These are phyloP conservation scores for Bromus sterilis DNA, from an alignment of 176 grass and related monocot species.

Conservation along the genomic window DNA sequence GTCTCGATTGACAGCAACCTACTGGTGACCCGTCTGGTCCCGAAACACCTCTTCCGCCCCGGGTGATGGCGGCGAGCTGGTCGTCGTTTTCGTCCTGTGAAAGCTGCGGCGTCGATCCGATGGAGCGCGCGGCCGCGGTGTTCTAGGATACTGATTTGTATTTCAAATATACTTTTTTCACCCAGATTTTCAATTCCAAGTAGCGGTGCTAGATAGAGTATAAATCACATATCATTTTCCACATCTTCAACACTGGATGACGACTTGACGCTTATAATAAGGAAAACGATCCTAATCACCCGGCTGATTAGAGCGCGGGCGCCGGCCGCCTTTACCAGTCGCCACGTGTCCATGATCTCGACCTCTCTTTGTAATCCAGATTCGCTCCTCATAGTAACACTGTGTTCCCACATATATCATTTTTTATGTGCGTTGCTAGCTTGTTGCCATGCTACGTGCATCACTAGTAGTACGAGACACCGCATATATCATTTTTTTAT, in stretches of 20 bases:
- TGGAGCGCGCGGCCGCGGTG: neutral
- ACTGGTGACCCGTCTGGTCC: neutral
- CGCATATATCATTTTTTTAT: too few species aligned
- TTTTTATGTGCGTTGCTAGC: too few species aligned
- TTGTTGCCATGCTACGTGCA: too few species aligned
- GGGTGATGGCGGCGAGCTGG: neutral
- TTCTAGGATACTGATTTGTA: neutral
- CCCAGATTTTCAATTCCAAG: neutral
- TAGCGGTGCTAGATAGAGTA: neutral
- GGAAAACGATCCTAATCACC: too few species aligned
- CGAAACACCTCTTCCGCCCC: neutral
- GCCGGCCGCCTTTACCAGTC: too few species aligned
- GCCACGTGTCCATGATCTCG: too few species aligned
- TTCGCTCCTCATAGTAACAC: too few species aligned
- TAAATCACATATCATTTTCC: neutral
- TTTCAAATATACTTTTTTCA: neutral
- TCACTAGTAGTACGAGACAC: too few species aligned
- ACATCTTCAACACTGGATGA: neutral
- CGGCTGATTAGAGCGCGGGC: too few species aligned
- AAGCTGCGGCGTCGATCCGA: neutral
- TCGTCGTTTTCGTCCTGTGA: conserved; percentile 18
- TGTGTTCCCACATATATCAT: too few species aligned
- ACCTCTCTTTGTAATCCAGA: too few species aligned
- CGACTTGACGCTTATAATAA: neutral
- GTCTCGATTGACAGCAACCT: neutral